Base-by-base conservation (phyloP, 23 red algal species). In the Gracilaria caudata region DNA sequence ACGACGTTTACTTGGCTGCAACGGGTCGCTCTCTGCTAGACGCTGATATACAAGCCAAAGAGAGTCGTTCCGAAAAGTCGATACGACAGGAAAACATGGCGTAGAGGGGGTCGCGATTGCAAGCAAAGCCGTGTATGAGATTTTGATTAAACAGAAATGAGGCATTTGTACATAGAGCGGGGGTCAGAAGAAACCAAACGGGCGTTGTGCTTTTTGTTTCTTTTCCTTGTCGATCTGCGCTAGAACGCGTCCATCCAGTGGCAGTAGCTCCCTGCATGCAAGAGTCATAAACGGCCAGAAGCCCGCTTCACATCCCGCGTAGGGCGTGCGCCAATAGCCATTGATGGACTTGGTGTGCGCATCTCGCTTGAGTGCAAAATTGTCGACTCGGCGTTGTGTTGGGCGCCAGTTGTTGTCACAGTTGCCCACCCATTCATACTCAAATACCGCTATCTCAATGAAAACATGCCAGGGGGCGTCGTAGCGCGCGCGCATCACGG, bases 1-100 rank as follows among this genome's bases (percentile, higher is more conserved):
- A 94, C 60, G 96, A 98, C 73, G 96, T 98, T 49, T 98, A 98
- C 41, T 49, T 98, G 26, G 82, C 93, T 40, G 89, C 93, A 13
- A 95, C 96, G 5, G 96, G 96, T 4, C 79, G 59, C 24, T 81
- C 66, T 12, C 38, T 98, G 29, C 51, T 59, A 4, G 90, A 98
- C 39, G 95, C 95, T 34, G 95, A 98, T 86, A 47, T 73, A 46
- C 57, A 45, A 74, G 95, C 90, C 8, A 85, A 87, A n/a, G 73
- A 75, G 26, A 45, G 32, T 11, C 74, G 95, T 60, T 78, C 92
- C 45, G 82, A 87, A 29, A 93, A 90, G 30, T 70, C 87, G 32
- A 74, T 86, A 35, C 83, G 90, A 43, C 76, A 92, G 54, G 94
- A 96, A 70, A 92, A 71, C 46, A 96, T 96, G 94, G 74, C 51